Evolutionary conservation across 129 eudicot species (phyloP).

Genomic region (Flaveria linearis): DNA sequence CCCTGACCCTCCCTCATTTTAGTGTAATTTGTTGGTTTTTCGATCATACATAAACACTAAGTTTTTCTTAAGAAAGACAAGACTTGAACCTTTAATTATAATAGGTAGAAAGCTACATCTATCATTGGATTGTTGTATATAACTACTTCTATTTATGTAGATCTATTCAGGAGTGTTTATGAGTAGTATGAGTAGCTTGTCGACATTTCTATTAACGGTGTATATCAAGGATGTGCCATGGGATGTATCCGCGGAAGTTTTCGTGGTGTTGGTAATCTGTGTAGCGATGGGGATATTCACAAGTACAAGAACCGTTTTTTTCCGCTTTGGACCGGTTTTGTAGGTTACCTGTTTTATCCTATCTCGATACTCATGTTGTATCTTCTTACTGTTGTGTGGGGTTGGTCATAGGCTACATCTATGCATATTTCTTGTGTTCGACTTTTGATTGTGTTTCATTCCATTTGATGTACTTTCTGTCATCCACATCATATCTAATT

Average conservation of each 20-base stretch:
- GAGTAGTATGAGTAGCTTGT: slow-evolving; percentile 52
- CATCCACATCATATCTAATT: background rate
- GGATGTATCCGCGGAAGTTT: slow-evolving; percentile 58
- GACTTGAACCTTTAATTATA: too few relatives aligned
- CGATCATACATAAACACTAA: too few relatives aligned
- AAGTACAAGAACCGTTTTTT: slow-evolving; percentile 45
- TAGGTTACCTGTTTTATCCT: slow-evolving; percentile 49
- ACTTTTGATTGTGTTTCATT: background rate
- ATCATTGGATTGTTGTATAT: too few relatives aligned
- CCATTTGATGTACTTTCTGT: background rate
- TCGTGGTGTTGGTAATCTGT: slow-evolving; percentile 47
- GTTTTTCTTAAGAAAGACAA: too few relatives aligned
- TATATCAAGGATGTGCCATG: slow-evolving; percentile 47
- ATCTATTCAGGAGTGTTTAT: slow-evolving; percentile 54
- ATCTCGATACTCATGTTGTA: slow-evolving; percentile 46
- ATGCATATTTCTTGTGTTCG: background rate
- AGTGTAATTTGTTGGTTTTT: too few relatives aligned
- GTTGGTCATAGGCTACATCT: slow-evolving; percentile 40
- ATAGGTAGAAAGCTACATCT: too few relatives aligned
- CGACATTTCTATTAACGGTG: slow-evolving; percentile 42
- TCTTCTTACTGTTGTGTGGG: slow-evolving; percentile 38
- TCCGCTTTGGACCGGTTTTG: slow-evolving; percentile 55
- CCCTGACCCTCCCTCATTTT: too few relatives aligned
- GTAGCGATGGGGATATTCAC: slow-evolving; percentile 46
- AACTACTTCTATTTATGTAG: slow-evolving; percentile 30